Base-by-base conservation (phyloP, 2,329 filamentous ascomycete species). In the Hypoxylon sp. region DNA sequence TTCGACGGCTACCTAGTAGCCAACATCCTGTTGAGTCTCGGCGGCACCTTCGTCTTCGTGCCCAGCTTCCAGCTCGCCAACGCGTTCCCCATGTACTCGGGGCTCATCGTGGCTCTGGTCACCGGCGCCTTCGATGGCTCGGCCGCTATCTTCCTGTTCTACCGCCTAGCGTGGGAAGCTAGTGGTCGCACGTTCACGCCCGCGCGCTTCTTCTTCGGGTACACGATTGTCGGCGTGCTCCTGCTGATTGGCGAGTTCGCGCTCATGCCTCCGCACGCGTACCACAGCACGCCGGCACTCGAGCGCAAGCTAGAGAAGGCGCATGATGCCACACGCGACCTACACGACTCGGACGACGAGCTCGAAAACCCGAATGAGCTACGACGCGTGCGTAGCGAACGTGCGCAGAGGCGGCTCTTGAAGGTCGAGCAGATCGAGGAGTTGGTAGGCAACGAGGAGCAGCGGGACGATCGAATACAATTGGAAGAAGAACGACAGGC, bases 81-180 rank as follows among this genome's bases (percentile, higher is more conserved):
- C 75, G 86, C 88, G 10, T 90, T 91, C 70, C 88, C 88, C 5
- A 82, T 81, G 55, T 84, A 85, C 71, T 85, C 86, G 3, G 88
- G 88, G 1, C 79, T 88, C 17, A 87, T 91, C 59, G 81, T 90
- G 10, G 88, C 89, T 1, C 78, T 87, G 23, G 79, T 91, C 49
- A 90, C 88, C 0, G 88, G 88, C 14, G 87, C 87, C 5, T 91
- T 90, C 73, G 88, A 91, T 75, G 86, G 87, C 3, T 90, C 87
- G 6, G 89, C 87, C 25, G 87, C 87, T 5, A 78, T 90, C 3
- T 89, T 89, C 69, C 80, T 90, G 25, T 77, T 89, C 65, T 89
- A 89, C 77, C 83, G 86, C 11, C 73, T 89, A 4, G 75, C 84
- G 1, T 89, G 87, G 74, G 85, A 89, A 58, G 79, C 80, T 1